Conservation (phyloP, 1,139 yeast genomes). For the Candida sanyaensis region DNA sequence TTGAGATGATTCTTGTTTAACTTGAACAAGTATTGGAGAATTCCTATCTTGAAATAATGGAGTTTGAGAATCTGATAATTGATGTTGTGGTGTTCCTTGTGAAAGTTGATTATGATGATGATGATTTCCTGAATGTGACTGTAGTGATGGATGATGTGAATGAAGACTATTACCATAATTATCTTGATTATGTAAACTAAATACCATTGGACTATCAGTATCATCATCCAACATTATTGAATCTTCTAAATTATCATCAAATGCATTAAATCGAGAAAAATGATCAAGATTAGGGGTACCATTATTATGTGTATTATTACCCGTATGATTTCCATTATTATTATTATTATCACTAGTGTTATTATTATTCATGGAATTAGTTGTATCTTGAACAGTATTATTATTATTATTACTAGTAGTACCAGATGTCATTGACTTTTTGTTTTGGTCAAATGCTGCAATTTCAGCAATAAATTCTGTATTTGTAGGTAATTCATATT, state of each 20-base stretch:
- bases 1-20: not conserved
- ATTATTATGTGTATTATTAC: slow-evolving; percentile 3
- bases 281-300: not conserved
- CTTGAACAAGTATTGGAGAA: not conserved
- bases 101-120: not conserved
- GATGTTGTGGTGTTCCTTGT: not conserved
- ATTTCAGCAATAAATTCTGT: slow-evolving; percentile 14
- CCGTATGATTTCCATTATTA: slow-evolving; percentile 1
- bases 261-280: slow-evolving; percentile 2
- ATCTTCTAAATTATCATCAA: slow-evolving; percentile 5
- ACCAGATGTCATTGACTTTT: not conserved
- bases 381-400: not conserved
- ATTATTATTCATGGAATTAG: not conserved
- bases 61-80: not conserved
- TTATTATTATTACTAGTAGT: too few species aligned
- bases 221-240: slow-evolving; percentile 8
- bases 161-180: not conserved
- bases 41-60: slow-evolving; percentile 3
- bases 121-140: slow-evolving; percentile 2
- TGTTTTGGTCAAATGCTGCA: slow-evolving; percentile 10
- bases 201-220: slow-evolving; percentile 7
- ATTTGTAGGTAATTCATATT: slow-evolving; percentile 8
- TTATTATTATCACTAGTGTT: not conserved
- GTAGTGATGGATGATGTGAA: slow-evolving; percentile 5
- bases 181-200: slow-evolving; percentile 6